Evolutionary conservation across 2,329 filamentous ascomycete species (phyloP), one percentile per base, ranked within the genome.

Genomic region (Colletotrichum shisoi): DNA sequence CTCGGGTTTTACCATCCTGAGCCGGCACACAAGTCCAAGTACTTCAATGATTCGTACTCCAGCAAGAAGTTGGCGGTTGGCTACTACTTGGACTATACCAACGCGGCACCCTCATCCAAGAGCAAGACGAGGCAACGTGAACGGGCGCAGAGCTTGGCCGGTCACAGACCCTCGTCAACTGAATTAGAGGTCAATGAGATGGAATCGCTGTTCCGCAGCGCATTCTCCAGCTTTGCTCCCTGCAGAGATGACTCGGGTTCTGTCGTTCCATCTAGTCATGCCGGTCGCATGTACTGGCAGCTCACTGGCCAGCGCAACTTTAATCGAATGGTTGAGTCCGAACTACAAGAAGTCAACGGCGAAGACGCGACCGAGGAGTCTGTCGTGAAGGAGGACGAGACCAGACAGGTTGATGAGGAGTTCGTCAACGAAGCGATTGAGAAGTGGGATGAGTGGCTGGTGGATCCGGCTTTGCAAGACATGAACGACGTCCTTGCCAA

Each of bases 141-240:
- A 74, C 86, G 90, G 52, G 89, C 90, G 1, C 81, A 92, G 71
- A 93, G 90, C 72, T 81, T 86, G 73, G 88, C 79, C 46, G 89
- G 83, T 71, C 84, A 80, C 74, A 86, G 88, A 77, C 85, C 84
- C 5, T 84, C 84, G 2, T 77, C 81, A 5, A 78, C 79, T 1
- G 87, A 89, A 70, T 74, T 86, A 1, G 83, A 91, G 73, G 81
- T 86, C 71, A 85, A 86, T 3, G 90, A 90, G 74, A 87, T 93
- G 78, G 91, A 94, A 71, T 84, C 89, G 0, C 79, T 94, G 11
- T 94, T 94, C 74, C 85, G 90, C 37, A 87, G 89, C 62, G 91
- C 89, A 1, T 94, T 93, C 76, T 93, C 90, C 0, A 91, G 89
- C 73, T 94, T 94, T 75, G 91, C 91, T 6, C 91, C 91, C 0